A percentile compares a stretch with the other conserved stretches of the same genome.
phyloP scores from a whole-genome alignment of 169 alveolate species.

The Theileria annulata region DNA sequence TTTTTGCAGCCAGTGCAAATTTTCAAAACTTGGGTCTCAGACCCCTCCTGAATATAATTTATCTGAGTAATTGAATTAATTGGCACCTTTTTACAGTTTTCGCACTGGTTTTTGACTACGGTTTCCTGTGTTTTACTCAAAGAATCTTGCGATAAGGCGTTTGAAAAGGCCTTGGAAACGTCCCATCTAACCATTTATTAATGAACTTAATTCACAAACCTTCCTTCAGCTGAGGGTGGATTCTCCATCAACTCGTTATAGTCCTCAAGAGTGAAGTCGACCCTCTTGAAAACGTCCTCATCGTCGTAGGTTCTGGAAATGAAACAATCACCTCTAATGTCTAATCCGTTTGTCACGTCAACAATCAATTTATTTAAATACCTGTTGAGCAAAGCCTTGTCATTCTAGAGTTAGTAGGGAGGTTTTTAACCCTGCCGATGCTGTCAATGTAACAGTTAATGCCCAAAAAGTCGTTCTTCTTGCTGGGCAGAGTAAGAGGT shows the following conservation, averaged over 20 bases:
- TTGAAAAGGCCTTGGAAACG: slow-evolving; percentile 60
- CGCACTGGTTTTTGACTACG: slow-evolving; percentile 52
- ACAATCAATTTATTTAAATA: background rate
- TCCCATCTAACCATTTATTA: slow-evolving; percentile 53
- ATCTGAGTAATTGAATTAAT: background rate
- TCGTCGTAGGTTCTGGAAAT: slow-evolving; percentile 85
- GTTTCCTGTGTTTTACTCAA: slow-evolving; percentile 3
- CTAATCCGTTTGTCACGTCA: slow-evolving; percentile 24
- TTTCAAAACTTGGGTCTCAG: slow-evolving; percentile 35
- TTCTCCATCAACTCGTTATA: slow-evolving; percentile 76
- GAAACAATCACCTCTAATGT: slow-evolving; percentile 87
- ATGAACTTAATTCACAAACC: slow-evolving; percentile 51
- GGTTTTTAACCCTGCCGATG: slow-evolving; percentile 84
- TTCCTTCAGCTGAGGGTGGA: slow-evolving; percentile 85
- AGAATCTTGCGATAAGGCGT: slow-evolving; percentile 9
- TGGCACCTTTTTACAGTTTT: slow-evolving; percentile 71
- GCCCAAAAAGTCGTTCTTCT: slow-evolving; percentile 74
- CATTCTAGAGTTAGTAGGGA: slow-evolving; percentile 86
- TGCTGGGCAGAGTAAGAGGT: slow-evolving; percentile 85
- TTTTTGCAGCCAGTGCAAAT: slow-evolving; percentile 84
- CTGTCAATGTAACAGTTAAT: slow-evolving; percentile 87
- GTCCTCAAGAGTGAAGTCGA: slow-evolving; percentile 75
- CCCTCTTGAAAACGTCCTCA: slow-evolving; percentile 81
- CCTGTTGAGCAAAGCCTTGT: slow-evolving; percentile 86
- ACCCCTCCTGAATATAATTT: slow-evolving; percentile 33